Conservation (phyloP, 139 green algal genomes). For the Yamagishiella unicocca region DNA sequence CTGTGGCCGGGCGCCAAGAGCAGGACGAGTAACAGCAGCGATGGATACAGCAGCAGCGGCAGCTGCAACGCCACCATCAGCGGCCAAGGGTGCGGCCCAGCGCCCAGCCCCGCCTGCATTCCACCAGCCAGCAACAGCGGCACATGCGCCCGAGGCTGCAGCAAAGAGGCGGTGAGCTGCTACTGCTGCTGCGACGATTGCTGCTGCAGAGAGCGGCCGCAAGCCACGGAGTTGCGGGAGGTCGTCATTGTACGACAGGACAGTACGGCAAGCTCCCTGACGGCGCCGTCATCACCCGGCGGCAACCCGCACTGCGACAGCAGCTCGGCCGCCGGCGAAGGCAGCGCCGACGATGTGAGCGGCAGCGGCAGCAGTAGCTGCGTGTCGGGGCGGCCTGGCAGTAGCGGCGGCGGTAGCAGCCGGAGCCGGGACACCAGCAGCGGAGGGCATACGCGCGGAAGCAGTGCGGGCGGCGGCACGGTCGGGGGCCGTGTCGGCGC, state of each 20-base stretch:
- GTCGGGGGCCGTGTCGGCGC: neutral
- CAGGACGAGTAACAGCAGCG: no score
- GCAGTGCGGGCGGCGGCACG: neutral
- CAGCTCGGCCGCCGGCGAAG: neutral
- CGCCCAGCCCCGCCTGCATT: no score
- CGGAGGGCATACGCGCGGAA: neutral
- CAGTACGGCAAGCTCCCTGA: neutral
- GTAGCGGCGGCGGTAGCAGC: neutral
- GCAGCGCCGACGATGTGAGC: neutral
- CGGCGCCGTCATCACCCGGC: neutral
- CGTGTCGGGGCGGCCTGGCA: no score
- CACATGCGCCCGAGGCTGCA: neutral
- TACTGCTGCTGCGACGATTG: neutral
- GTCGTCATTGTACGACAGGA: constrained; percentile 1
- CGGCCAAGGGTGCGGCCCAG: no score
- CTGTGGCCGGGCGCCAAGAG: no score
- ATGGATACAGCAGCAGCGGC: no score
- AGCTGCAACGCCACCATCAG: no score
- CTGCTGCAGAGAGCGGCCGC: neutral
- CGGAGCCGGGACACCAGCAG: neutral
- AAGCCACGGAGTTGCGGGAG: neutral
- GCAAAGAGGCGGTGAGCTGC: neutral
- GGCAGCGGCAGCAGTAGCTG: no score
- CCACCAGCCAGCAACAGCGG: no score
- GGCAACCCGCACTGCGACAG: neutral